phyloP scores from a whole-genome alignment of 2,329 filamentous ascomycete species.

The Botrytis tulipae region DNA sequence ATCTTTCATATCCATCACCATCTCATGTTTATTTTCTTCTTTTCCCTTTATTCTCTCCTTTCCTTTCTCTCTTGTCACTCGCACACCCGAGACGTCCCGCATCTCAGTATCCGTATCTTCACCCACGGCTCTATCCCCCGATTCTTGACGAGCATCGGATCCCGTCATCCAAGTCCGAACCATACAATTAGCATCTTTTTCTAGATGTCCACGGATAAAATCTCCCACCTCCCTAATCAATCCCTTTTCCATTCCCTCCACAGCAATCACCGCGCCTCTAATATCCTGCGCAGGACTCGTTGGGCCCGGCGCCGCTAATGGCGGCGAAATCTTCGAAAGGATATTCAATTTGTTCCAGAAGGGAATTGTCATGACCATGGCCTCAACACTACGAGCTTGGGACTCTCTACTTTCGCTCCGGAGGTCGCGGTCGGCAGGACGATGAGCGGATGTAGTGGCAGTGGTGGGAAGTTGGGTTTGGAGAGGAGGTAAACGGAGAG shows the following conservation, averaged over 20 bases:
- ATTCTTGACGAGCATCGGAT: neutral
- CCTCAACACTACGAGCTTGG: slow-evolving; percentile 54
- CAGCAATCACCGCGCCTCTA: slow-evolving; percentile 76
- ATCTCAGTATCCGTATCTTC: slow-evolving; percentile 27
- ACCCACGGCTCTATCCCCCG: neutral
- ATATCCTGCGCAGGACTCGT: slow-evolving; percentile 42
- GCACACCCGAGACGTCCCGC: slow-evolving; percentile 14
- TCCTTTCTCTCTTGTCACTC: neutral
- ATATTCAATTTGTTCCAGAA: slow-evolving; percentile 75
- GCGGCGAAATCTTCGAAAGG: slow-evolving; percentile 72
- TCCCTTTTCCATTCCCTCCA: slow-evolving; percentile 69
- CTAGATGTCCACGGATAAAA: slow-evolving; percentile 49
- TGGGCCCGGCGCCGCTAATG: slow-evolving; percentile 48
- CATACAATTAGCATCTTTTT: slow-evolving; percentile 32
- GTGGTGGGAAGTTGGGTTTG: slow-evolving; percentile 40
- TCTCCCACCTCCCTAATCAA: slow-evolving; percentile 57
- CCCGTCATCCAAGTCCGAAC: slow-evolving; percentile 34
- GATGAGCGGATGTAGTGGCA: slow-evolving; percentile 38
- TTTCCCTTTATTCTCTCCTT: neutral
- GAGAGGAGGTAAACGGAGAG: slow-evolving; percentile 39
- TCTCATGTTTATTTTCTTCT: neutral
- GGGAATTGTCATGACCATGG: slow-evolving; percentile 73
- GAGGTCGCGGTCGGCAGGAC: slow-evolving; percentile 31
- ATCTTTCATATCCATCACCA: slow-evolving; percentile 9
- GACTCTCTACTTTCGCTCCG: slow-evolving; percentile 38